Conservation (phyloP, 805 yeast genomes). For the Cyberlindnera mississippiensis region DNA sequence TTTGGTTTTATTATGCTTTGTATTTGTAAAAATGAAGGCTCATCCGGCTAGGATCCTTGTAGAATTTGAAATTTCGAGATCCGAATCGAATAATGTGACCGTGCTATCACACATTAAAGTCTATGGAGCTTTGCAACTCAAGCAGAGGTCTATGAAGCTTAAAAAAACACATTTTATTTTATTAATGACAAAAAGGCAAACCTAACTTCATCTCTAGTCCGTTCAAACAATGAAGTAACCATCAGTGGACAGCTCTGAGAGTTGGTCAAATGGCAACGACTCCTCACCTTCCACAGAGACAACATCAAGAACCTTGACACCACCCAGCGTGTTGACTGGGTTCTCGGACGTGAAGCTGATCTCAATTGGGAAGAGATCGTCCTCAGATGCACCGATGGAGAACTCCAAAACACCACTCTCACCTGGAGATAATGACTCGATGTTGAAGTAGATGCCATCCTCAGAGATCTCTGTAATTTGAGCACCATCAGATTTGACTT, state of each 20-base stretch:
- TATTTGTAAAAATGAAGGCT: no score
- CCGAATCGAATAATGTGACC: no score
- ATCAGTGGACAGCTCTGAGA: conserved; percentile 54
- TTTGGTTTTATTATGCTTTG: no score
- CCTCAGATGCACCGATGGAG: conserved; percentile 73
- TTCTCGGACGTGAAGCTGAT: conserved; percentile 52
- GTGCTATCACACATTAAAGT: no score
- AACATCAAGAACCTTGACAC: conserved; percentile 60
- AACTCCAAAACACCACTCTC: conserved; percentile 76
- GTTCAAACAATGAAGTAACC: conserved; percentile 49
- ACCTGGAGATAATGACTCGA: conserved; percentile 50
- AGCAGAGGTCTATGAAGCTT: no score
- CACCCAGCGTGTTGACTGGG: conserved; percentile 55
- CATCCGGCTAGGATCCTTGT: no score
- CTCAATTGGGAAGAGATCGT: conserved; percentile 83
- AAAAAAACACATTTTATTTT: no score
- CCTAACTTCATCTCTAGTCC: neutral
- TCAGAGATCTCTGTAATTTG: conserved; percentile 55
- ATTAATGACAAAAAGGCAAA: no score
- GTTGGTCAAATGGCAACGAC: conserved; percentile 67
- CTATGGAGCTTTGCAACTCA: no score
- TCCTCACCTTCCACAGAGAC: conserved; percentile 46
- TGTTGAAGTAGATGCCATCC: conserved; percentile 65
- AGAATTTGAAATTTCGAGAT: no score
- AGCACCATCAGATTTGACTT: conserved; percentile 50